Evolutionary conservation across 805 yeast genomes (phyloP).

Genomic region (Isabelozyma gotoi): DNA sequence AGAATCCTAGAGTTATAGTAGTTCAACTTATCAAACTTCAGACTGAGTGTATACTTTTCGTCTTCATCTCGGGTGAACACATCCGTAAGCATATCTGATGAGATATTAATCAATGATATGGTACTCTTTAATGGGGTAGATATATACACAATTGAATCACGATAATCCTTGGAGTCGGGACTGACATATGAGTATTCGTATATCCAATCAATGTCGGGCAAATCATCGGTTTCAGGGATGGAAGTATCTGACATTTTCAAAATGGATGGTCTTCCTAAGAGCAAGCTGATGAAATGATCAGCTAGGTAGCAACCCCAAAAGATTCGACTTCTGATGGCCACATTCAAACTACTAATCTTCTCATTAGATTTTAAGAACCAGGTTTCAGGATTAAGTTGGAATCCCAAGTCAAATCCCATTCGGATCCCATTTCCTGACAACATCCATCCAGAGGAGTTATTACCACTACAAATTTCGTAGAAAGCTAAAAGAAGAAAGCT

Average conservation of each 20-base stretch:
- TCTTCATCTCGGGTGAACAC: constrained; percentile 40
- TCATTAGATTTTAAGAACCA: constrained; percentile 48
- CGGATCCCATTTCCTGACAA: constrained; percentile 60
- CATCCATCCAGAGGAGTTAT: constrained; percentile 62
- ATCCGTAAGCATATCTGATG: constrained; percentile 46
- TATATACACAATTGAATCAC: constrained; percentile 28
- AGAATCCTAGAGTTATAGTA: constrained; percentile 51
- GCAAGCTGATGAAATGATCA: constrained; percentile 60
- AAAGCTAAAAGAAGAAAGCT: constrained; percentile 57
- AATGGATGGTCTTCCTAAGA: constrained; percentile 58
- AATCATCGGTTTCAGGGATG: constrained; percentile 55
- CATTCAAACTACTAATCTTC: constrained; percentile 48
- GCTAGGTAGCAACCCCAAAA: constrained; percentile 69
- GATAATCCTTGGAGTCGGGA: constrained; percentile 14
- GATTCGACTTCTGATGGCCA: constrained; percentile 58
- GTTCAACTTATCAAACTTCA: constrained; percentile 35
- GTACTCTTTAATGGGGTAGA: constrained; percentile 44
- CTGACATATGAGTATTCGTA: constrained; percentile 50
- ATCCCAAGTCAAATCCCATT: constrained; percentile 66
- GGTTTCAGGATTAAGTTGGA: constrained; percentile 58
- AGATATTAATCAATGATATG: constrained; percentile 41
- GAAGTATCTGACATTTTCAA: constrained; percentile 58
- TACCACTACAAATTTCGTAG: constrained; percentile 61
- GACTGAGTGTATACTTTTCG: constrained; percentile 42
- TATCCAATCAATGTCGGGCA: constrained; percentile 65